Evolutionary conservation across 2,329 filamentous ascomycete species (phyloP), one percentile per base, ranked within the genome.

Genomic region (Cladosporium sp.): DNA sequence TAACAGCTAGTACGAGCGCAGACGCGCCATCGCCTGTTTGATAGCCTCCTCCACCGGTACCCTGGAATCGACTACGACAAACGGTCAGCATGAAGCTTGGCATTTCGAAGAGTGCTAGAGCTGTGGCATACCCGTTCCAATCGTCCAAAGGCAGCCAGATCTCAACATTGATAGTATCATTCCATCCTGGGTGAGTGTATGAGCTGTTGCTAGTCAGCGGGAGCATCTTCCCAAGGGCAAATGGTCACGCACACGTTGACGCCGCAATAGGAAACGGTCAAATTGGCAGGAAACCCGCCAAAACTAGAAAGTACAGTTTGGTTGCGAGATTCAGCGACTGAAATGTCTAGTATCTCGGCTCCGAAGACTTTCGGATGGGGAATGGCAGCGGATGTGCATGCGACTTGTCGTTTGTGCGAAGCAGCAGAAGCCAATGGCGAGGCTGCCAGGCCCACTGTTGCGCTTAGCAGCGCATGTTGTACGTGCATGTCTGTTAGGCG

Each of bases 31-130:
- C 28, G 11, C 65, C 62, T 65, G 58, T 72, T 72, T 65, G 62
- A 49, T 67, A 72, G 44, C 77, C 73, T 23, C 76, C 79, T 2
- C 80, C 80, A 4, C 79, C 79, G 0, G 73, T 68, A 12, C 70
- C 76, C 56, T 74, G 69, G 28, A 81, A 72, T 0, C 75, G 75
- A 31, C 56, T 59, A 6, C 3, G 31, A 23, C 6, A 37, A 7
- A 18, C 5, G 12, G 12, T 57, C 23, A 57, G 55, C 31, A 35
- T 57, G 55, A 26, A 33, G 1, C 26, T 35, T 26, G 21, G 16
- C 12, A 28, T 4, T 7, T 26, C 12, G 49, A 18, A 28, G 23
- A 12, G 12, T 52, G 12, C 5, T 29, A 16, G 69, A 40, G 82
- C 75, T 0, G 76, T 74, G 2, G 21, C 23, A 44, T 44, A 59